Conservation (phyloP, 1,284 basidiomycete species). For the Leccinum huronense region DNA sequence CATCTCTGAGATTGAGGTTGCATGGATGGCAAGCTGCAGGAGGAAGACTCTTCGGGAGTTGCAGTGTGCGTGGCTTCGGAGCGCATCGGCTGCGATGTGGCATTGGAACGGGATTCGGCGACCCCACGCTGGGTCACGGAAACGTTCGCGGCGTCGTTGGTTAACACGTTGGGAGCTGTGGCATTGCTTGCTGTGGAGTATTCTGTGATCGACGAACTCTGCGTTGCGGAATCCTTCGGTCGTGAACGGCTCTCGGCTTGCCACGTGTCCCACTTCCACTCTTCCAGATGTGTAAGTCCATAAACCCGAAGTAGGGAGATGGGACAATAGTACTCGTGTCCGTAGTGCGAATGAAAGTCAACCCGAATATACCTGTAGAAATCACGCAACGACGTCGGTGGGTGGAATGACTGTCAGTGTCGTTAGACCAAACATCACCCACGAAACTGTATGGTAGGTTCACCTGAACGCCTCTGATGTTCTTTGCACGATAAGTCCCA, state of each 20-base stretch:
- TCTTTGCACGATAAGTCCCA: slow-evolving; percentile 83
- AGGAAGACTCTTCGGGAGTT: not conserved
- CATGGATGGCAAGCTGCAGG: slow-evolving; percentile 1
- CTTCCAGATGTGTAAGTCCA: slow-evolving; percentile 94
- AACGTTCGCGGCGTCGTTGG: slow-evolving; percentile 10
- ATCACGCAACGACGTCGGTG: slow-evolving; percentile 62
- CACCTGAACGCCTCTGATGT: slow-evolving; percentile 91
- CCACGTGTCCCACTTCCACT: slow-evolving; percentile 90
- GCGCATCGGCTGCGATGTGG: not conserved
- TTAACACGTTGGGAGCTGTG: not conserved
- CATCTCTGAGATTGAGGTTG: slow-evolving; percentile 1
- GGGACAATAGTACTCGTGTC: slow-evolving; percentile 95
- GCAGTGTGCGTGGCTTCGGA: not conserved
- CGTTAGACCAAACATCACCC: slow-evolving; percentile 2
- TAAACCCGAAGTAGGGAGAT: slow-evolving; percentile 92
- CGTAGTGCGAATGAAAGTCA: slow-evolving; percentile 93
- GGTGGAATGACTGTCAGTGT: slow-evolving; percentile 69
- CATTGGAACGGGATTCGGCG: not conserved
- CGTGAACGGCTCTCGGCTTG: slow-evolving; percentile 55
- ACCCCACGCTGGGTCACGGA: slow-evolving; percentile 9
- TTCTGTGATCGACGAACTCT: slow-evolving; percentile 9
- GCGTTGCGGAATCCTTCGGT: slow-evolving; percentile 28
- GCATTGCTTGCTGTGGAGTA: slow-evolving; percentile 1
- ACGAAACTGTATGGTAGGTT: slow-evolving; percentile 24
- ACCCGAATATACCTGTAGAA: slow-evolving; percentile 95